Evolutionary conservation across 352 stramenopile genomes (phyloP).

Genomic region (Lagenidium giganteum): DNA sequence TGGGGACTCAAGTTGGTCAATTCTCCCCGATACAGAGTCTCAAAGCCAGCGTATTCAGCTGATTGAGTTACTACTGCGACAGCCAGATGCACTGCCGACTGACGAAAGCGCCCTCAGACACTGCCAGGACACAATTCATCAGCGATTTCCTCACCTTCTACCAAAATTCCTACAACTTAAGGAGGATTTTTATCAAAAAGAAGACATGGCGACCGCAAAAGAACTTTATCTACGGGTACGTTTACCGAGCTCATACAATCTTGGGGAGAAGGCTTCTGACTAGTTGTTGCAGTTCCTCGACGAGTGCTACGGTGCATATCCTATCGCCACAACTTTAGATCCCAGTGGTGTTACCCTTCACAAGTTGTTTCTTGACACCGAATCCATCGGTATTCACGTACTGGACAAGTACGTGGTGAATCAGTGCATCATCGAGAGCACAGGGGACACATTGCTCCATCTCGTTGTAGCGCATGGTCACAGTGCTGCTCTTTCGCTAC

Average conservation of each 20-base stretch:
- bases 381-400: conserved; percentile 21
- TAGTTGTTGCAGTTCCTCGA: conserved; percentile 22
- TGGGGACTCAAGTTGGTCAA: no score
- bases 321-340: no score
- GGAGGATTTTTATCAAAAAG: conserved; percentile 26
- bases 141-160: conserved; percentile 27
- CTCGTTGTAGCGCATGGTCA: conserved; percentile 31
- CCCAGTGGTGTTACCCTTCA: conserved; percentile 31
- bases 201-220: conserved; percentile 28
- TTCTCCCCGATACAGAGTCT: no score
- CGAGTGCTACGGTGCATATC: conserved; percentile 23
- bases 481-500: conserved; percentile 22
- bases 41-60: conserved; percentile 23
- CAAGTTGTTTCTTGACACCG: conserved; percentile 34
- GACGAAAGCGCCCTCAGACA: conserved; percentile 27
- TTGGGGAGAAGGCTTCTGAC: neutral
- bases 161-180: conserved; percentile 30
- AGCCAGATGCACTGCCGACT: conserved; percentile 29
- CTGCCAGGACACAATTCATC: conserved; percentile 33
- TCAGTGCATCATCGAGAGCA: conserved; percentile 39
- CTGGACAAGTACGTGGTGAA: conserved; percentile 33
- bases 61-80: conserved; percentile 27
- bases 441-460: conserved; percentile 42
- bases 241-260: no score
- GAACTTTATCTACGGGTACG: conserved; percentile 20